Evolutionary conservation across 176 grass and related monocot genomes (phyloP).

Genomic region (Hyparrhenia diplandra): DNA sequence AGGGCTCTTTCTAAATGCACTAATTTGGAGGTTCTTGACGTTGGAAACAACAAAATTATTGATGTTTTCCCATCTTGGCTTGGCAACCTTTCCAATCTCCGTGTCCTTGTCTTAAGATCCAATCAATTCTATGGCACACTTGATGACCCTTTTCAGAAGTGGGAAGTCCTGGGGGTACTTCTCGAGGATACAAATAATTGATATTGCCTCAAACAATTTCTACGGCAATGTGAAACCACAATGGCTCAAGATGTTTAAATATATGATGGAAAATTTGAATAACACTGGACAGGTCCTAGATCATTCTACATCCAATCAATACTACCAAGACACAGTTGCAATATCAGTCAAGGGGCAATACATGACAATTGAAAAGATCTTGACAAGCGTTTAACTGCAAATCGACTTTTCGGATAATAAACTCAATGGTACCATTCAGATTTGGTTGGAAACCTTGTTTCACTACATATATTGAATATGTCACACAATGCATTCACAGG

Average conservation of each 20-base stretch:
- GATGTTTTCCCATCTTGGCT: too few species aligned
- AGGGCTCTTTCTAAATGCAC: too few species aligned
- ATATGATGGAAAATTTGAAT: not conserved
- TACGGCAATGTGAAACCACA: not conserved
- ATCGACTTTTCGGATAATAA: not conserved
- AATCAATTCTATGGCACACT: too few species aligned
- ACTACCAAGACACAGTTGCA: not conserved
- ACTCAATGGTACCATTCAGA: not conserved
- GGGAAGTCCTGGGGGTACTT: too few species aligned
- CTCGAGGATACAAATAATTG: too few species aligned
- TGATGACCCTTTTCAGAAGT: too few species aligned
- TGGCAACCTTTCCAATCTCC: too few species aligned
- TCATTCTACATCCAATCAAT: not conserved
- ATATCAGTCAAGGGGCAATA: not conserved
- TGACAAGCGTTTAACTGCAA: not conserved
- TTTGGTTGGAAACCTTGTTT: not conserved
- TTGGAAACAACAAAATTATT: too few species aligned
- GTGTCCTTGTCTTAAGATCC: too few species aligned
- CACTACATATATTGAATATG: not conserved
- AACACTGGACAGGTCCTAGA: not conserved
- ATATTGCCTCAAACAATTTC: not conserved
- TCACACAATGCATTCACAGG: not conserved
- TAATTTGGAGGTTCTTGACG: too few species aligned
- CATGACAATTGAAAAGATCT: not conserved
- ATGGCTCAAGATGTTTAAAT: not conserved